Evolutionary conservation across 495 filamentous ascomycete species (phyloP), one percentile per base, ranked within the genome.

Genomic region (Neohortaea acidophila): DNA sequence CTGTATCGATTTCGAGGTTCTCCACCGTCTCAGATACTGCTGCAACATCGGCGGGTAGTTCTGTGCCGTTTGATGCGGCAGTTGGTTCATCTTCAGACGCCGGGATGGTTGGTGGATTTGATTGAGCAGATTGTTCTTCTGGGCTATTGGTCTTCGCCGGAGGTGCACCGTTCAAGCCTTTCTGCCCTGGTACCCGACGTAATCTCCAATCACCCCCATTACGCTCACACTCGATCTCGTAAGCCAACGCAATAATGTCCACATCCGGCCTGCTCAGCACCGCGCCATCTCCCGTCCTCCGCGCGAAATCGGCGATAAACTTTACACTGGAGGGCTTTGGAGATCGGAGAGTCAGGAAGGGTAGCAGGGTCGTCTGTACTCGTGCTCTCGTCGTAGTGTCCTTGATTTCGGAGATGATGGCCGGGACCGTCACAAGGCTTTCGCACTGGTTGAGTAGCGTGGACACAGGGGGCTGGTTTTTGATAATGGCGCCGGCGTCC

Each of bases 401-500:
- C 48, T 70, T 74, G 51, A 96, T 92, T 61, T 99, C 89, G 21
- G 69, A 69, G 17, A 99, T 65, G 18, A 99, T 80, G 3, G 83
- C 75, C 2, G 86, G 84, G 3, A 89, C 79, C 9, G 84, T 94
- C 52, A 85, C 72, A 19, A 97, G 61, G 43, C 72, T 69, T 45
- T 92, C 73, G 25, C 81, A 75, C 53, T 80, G 73, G 28, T 67
- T 63, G 31, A 93, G 63, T 17, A 96, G 65, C 5, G 77, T 79
- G 23, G 81, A 85, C 24, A 87, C 70, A 19, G 77, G 59, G 30
- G 84, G 82, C 46, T 82, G 76, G 61, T 92, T 91, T 52, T 80
- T 83, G 41, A 99, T 76, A 43, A 99, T 79, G 1, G 87, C 84
- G 33, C 85, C 85, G 19, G 89, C 73, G 58, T 99, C 89, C 41